Conservation (phyloP, 345 rosid genomes). For the Turnera subulata region DNA sequence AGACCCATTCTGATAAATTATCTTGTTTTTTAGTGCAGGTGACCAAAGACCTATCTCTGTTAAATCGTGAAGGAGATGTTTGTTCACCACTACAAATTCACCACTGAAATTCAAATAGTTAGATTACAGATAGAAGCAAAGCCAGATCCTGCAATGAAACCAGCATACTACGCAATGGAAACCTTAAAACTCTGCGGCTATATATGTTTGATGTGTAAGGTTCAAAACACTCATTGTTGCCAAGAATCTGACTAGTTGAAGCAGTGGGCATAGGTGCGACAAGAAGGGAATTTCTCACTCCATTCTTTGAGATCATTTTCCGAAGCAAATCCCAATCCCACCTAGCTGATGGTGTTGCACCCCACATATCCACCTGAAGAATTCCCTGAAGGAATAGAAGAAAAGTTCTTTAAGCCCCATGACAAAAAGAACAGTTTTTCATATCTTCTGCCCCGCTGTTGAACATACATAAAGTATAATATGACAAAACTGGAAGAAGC, state of each 20-base stretch:
- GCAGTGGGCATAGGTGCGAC: conserved; percentile 97
- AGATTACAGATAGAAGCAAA: background rate
- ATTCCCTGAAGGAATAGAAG: too few species aligned
- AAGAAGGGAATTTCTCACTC: conserved; percentile 87
- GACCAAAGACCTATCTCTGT: conserved; percentile 92
- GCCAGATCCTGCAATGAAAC: too few species aligned
- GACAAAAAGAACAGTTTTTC: too few species aligned
- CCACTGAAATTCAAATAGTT: conserved; percentile 54
- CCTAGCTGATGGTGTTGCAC: conserved; percentile 54
- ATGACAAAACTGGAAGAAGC: too few species aligned
- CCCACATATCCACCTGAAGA: conserved; percentile 98
- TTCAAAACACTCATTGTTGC: conserved; percentile 93
- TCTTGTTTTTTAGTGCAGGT: conserved; percentile 71
- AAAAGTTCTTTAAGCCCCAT: too few species aligned
- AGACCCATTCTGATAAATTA: conserved; percentile 72
- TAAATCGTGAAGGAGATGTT: conserved; percentile 90
- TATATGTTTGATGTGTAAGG: conserved; percentile 91
- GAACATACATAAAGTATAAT: too few species aligned
- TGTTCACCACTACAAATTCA: conserved; percentile 93
- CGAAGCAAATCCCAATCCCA: conserved; percentile 79
- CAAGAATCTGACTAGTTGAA: conserved; percentile 95
- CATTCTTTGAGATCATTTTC: conserved; percentile 57
- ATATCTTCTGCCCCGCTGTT: too few species aligned
- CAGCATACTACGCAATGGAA: too few species aligned
- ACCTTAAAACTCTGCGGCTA: conserved; percentile 91